Base-by-base conservation (phyloP, 73 alveolate genomes). In the Effrenium voratum region DNA sequence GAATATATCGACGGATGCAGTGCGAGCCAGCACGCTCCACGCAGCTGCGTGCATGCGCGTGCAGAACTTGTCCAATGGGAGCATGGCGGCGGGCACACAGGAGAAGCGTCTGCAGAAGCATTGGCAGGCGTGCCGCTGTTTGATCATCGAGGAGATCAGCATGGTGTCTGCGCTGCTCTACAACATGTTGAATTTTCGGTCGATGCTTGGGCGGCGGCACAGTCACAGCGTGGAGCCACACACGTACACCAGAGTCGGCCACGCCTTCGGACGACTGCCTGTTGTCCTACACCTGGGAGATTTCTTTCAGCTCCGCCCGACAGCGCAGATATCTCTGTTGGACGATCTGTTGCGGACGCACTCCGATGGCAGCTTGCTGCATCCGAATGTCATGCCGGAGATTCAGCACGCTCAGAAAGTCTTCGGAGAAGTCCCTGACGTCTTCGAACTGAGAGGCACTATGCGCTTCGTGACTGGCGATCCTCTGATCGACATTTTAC, bases 111-210 rank as follows among this genome's bases (percentile, higher is more conserved):
- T 82, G 93, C 45, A 50, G 52, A 82, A 32, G 24, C 2, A 3
- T 1, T 82, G 93, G 93, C 34, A 34, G 36, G 6, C 2, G 30
- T 5, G 45, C 36, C 76, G 93, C 5, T 73, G 46, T 3, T 50
- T 82, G 93, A 34, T 82, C 38, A 34, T 82, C 55, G 93, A 82
- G 50, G 93, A 82, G 52, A 82, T 82, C 93, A 82, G 93, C 75
- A 82, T 82, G 93, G 93, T 82, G 5, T 26, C 76, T 3, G 93
- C 93, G 0, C 8, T 82, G 49, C 52, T 82, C 3, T 82, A 82
- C 93, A 82, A 82, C 41, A 82, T 82, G 93, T 36, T 82, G 36
- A 75, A 82, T 24, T 82, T n/a, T 44, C 93, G 93, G 2, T 46
- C 93, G 38, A 82, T 82, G 88, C 30, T 5, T 12, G 93, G 93